Percentiles rank a stretch among this genome's conserved stretches.
These are phyloP conservation scores for Penstemon davidsonii DNA, from an alignment of 257 asterid genomes.

Conservation along the genomic window DNA sequence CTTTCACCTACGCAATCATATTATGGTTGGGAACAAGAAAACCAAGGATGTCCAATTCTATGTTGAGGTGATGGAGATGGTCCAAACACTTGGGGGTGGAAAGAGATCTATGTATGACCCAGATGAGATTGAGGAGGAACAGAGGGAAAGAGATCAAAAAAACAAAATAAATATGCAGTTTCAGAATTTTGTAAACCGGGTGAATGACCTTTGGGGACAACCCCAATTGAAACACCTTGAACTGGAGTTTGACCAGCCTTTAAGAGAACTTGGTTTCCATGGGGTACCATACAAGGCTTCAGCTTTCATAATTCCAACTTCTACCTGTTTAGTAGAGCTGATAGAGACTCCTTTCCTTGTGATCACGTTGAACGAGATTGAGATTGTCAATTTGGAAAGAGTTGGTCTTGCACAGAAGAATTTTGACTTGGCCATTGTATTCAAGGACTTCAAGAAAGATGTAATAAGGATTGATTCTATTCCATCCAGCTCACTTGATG, in stretches of 20 bases:
- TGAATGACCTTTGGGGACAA: slow-evolving; percentile 73
- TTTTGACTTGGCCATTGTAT: slow-evolving; percentile 74
- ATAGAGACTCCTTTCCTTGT: slow-evolving; percentile 73
- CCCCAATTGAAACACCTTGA: slow-evolving; percentile 51
- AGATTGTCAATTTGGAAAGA: slow-evolving; percentile 73
- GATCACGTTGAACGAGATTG: slow-evolving; percentile 59
- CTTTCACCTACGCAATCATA: slow-evolving; percentile 73
- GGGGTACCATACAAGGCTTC: slow-evolving; percentile 75
- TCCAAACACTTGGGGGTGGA: slow-evolving; percentile 68
- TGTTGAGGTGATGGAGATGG: slow-evolving; percentile 81
- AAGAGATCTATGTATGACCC: slow-evolving; percentile 75
- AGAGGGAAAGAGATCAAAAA: slow-evolving; percentile 72
- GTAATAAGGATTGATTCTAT: slow-evolving; percentile 71
- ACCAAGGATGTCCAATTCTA: slow-evolving; percentile 76
- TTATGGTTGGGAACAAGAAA: slow-evolving; percentile 78
- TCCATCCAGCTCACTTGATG: slow-evolving; percentile 63
- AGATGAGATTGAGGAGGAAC: slow-evolving; percentile 87
- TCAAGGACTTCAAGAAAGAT: slow-evolving; percentile 76
- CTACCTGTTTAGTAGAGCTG: slow-evolving; percentile 72
- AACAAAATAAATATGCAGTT: slow-evolving; percentile 73
- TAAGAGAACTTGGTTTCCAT: slow-evolving; percentile 72
- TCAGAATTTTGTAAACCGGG: slow-evolving; percentile 64
- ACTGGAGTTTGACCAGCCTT: slow-evolving; percentile 75
- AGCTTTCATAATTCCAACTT: slow-evolving; percentile 67
- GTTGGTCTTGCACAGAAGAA: slow-evolving; percentile 89